Conservation (phyloP, 768 basidiomycete genomes). For the Panaeolus papilionaceus region DNA sequence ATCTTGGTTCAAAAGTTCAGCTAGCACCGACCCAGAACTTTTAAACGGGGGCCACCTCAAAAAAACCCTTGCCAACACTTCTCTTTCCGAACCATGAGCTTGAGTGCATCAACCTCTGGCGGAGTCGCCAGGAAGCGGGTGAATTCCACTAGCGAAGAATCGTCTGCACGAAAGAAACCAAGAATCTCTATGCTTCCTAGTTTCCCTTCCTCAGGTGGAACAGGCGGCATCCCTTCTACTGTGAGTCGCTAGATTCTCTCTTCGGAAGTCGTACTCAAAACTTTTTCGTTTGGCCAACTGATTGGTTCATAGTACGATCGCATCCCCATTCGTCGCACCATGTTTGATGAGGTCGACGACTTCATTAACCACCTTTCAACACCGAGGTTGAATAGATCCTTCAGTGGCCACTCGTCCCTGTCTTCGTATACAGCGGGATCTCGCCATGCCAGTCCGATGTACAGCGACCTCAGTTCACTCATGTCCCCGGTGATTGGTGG, state of each 20-base stretch:
- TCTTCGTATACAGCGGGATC: conserved; percentile 18
- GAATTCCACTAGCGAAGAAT: conserved; percentile 3
- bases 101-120: conserved; percentile 13
- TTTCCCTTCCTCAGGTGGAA: conserved; percentile 8
- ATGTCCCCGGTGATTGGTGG: conserved; percentile 5
- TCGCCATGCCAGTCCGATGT: conserved; percentile 16
- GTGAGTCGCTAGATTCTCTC: background rate
- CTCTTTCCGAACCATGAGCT: background rate
- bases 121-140: conserved; percentile 4
- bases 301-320: conserved; percentile 10
- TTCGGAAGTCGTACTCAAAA: background rate
- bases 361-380: conserved; percentile 4
- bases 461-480: conserved; percentile 12
- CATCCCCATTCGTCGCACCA: conserved; percentile 9
- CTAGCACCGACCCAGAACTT: background rate
- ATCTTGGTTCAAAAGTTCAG: background rate
- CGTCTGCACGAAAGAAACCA: conserved; percentile 1
- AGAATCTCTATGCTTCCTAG: conserved; percentile 8
- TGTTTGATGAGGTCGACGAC: conserved; percentile 9
- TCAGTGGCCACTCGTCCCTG: conserved; percentile 3
- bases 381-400: background rate
- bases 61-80: background rate
- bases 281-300: background rate
- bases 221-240: background rate
- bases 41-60: background rate